These are phyloP conservation scores for Aspergillus fumigatiaffinis DNA, from an alignment of 2,329 filamentous ascomycete species.

Conservation along the genomic window DNA sequence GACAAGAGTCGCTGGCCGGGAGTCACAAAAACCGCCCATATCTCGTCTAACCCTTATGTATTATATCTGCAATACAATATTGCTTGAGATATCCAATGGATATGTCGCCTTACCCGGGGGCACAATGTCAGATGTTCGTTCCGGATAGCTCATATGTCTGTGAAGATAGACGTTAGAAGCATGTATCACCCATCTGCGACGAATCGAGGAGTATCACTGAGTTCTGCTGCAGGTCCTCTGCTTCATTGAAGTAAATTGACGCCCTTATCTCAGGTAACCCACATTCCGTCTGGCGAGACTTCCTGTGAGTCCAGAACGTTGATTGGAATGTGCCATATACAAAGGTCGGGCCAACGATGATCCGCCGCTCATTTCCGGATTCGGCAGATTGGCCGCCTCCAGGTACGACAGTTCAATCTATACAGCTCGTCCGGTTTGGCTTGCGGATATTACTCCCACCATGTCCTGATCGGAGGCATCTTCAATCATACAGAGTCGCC, in stretches of 20 bases:
- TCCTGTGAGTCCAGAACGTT: background rate
- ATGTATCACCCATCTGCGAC: too few species aligned
- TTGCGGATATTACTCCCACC: background rate
- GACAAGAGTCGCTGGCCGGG: background rate
- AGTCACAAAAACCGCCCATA: background rate
- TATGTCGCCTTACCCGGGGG: too few species aligned
- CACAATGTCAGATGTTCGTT: background rate
- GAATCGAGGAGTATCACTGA: background rate
- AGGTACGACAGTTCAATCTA: slow-evolving; percentile 1
- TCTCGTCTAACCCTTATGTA: background rate
- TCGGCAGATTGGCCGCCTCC: slow-evolving; percentile 9
- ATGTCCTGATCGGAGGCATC: background rate
- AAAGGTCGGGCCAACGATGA: slow-evolving; percentile 16
- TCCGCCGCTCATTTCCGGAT: slow-evolving; percentile 17
- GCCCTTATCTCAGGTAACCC: background rate
- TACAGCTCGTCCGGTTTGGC: background rate
- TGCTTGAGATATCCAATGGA: background rate
- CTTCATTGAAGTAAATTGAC: background rate
- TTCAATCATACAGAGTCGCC: slow-evolving; percentile 7
- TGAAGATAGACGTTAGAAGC: background rate
- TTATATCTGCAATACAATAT: background rate
- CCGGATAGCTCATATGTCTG: background rate
- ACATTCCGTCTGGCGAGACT: background rate
- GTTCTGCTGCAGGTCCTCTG: background rate
- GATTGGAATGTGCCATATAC: background rate